Base-by-base conservation (phyloP, 2,329 filamentous ascomycete genomes). In the Grosmannia huntii region DNA sequence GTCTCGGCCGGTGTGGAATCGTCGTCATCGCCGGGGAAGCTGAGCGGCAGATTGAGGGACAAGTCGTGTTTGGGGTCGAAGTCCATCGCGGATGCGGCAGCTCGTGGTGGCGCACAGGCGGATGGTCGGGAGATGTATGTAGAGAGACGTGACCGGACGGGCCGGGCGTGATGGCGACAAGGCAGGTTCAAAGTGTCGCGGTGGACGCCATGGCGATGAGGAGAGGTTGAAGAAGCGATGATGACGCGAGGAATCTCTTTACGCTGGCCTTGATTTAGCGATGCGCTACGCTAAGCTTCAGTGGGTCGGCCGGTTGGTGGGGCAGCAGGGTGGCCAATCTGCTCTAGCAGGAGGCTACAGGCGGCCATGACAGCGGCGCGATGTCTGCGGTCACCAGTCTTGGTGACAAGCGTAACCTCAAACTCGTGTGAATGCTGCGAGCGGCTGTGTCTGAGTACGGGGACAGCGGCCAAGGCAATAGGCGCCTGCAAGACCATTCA, bases 41-140 rank as follows among this genome's bases (percentile, higher is more conserved):
- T n/a, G 7, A 63, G 57, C 11, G 62, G 61, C 51, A 63, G 57
- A 44, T 62, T 53, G 12, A 63, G 55, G 19, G 55, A 53, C 51
- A 46, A 52, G 54, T 63, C 62, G 58, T 63, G 59, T 52, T 61
- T 54, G 12, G 59, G 56, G 9, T 59, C 60, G 25, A 58, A 52
- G 41, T 62, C 60, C 61, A 62, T 62, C 16, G 10, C n/a, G 44
- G 54, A 28, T 10, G 46, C 36, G 36, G 9, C 4, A 16, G 36
- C 36, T 16, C 19, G 41, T 16, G 36, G 36, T 14, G 33, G 33
- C 2, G 36, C 36, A 5, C 36, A 3, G 36, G 4, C 7, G 7
- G 41, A 44, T 1, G 23, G 23, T 16, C 10, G 16, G 46, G 12
- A 16, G 10, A 49, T 11, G 46, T 5, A 23, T 12, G 25, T 5